Conservation (phyloP, 495 filamentous ascomycete species). For the Podospora appendiculata region DNA sequence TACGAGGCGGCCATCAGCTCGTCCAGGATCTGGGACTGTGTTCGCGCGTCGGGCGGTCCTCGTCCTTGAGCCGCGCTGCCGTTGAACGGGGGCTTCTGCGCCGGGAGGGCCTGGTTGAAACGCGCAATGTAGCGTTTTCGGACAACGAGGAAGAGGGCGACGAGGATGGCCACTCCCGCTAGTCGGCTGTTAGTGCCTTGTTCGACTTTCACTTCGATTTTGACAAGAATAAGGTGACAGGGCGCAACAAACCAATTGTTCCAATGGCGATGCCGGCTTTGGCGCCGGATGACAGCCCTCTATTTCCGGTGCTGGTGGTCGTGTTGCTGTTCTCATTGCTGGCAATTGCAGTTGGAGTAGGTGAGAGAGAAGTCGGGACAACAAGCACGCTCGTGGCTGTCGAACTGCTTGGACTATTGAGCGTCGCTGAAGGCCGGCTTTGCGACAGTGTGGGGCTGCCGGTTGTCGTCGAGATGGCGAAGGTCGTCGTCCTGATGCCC, state of each 20-base stretch:
- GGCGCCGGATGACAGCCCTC: constrained; percentile 3
- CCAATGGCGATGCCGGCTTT: constrained; percentile 15
- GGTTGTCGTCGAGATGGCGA: background rate
- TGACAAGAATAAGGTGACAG: background rate
- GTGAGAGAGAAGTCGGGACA: background rate
- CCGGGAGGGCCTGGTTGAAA: background rate
- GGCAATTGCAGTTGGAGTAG: background rate
- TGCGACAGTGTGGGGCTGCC: background rate
- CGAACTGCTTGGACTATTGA: background rate
- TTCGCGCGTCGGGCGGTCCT: constrained; percentile 2
- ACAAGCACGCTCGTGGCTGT: background rate
- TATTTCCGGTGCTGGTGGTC: background rate
- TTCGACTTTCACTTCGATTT: background rate
- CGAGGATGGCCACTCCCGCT: background rate
- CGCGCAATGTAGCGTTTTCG: constrained; percentile 1
- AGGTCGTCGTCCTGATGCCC: background rate
- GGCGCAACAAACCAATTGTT: constrained; percentile 4
- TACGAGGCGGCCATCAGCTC: constrained; percentile 25
- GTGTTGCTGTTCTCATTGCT: background rate
- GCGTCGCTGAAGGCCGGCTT: background rate
- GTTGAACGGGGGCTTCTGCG: background rate
- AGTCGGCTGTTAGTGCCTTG: background rate
- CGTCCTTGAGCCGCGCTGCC: background rate
- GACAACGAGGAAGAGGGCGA: constrained; percentile 1
- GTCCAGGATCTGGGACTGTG: constrained; percentile 22